Evolutionary conservation across 768 basidiomycete genomes (phyloP).

Genomic region (Heimioporus sp.): DNA sequence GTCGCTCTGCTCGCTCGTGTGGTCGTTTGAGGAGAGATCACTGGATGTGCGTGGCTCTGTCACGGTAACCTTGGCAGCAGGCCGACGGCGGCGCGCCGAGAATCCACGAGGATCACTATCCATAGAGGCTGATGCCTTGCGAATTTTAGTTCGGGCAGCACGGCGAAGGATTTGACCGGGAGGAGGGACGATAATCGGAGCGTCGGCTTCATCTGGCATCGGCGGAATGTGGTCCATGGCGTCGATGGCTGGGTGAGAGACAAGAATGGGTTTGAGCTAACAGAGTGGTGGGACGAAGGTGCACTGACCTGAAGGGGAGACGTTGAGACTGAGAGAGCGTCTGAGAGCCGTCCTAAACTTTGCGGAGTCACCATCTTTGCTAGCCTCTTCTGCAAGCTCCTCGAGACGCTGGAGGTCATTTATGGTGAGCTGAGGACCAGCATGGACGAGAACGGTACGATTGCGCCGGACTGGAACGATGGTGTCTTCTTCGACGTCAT

Average conservation of each 20-base stretch:
- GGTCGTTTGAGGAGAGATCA: constrained; percentile 57
- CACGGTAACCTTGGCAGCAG: constrained; percentile 16
- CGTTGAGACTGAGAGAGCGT: constrained; percentile 85
- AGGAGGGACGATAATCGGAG: constrained; percentile 82
- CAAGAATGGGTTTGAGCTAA: constrained; percentile 21
- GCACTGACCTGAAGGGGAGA: constrained; percentile 78
- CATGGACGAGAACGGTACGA: constrained; percentile 61
- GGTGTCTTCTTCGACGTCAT: constrained; percentile 69
- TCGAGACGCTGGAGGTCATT: constrained; percentile 94
- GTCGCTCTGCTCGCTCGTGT: constrained; percentile 62
- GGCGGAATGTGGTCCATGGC: constrained; percentile 66
- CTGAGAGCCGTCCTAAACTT: constrained; percentile 75
- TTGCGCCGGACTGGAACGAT: constrained; percentile 70
- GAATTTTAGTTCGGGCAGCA: constrained; percentile 91
- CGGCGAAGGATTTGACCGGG: constrained; percentile 90
- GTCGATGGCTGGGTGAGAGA: constrained; percentile 51
- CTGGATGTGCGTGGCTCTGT: constrained; percentile 59
- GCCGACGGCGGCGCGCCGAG: constrained; percentile 34
- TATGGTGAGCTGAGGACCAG: constrained; percentile 86
- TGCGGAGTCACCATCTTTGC: constrained; percentile 76
- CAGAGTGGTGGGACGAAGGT: constrained; percentile 6
- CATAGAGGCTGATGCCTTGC: constrained; percentile 73
- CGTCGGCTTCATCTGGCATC: constrained; percentile 77
- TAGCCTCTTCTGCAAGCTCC: constrained; percentile 88
- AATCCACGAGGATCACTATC: constrained; percentile 87